phyloP scores from a whole-genome alignment of 768 basidiomycete genomes.

The Neoboletus magnificus region DNA sequence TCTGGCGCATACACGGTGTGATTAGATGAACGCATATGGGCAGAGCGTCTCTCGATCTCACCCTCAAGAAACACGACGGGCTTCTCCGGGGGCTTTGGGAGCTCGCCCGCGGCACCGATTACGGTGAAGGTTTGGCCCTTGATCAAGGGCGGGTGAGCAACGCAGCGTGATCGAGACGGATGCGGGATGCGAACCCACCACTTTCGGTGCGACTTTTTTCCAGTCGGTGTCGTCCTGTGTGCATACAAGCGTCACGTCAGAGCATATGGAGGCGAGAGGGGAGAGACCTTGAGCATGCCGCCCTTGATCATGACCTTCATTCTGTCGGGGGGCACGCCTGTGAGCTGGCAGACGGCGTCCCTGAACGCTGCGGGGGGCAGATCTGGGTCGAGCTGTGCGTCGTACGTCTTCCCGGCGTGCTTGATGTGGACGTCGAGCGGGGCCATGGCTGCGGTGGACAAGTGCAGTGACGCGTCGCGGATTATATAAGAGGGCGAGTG shows the following conservation, averaged over 20 bases:
- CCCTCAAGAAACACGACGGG: constrained; percentile 85
- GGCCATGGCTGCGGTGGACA: constrained; percentile 46
- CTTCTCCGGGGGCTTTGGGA: constrained; percentile 82
- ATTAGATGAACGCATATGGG: constrained; percentile 11
- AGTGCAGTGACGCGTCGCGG: constrained; percentile 23
- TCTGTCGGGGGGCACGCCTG: constrained; percentile 84
- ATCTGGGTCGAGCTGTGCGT: constrained; percentile 70
- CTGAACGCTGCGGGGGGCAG: constrained; percentile 74
- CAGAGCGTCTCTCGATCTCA: constrained; percentile 24
- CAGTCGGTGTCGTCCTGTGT: constrained; percentile 82
- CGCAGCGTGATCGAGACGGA: background rate
- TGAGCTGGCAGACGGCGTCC: constrained; percentile 72
- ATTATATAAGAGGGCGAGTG: constrained; percentile 22
- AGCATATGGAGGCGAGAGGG: background rate
- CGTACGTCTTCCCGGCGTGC: constrained; percentile 79
- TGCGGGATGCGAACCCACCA: constrained; percentile 43
- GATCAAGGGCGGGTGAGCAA: background rate
- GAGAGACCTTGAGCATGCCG: constrained; percentile 74
- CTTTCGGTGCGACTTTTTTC: constrained; percentile 80
- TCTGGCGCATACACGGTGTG: constrained; percentile 43
- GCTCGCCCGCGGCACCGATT: constrained; percentile 88
- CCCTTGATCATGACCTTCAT: constrained; percentile 99
- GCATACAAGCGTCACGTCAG: background rate
- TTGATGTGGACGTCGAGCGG: constrained; percentile 79
- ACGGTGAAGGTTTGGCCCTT: constrained; percentile 91